Evolutionary conservation across 345 rosid genomes (phyloP).

Genomic region (Orychophragmus violaceus): DNA sequence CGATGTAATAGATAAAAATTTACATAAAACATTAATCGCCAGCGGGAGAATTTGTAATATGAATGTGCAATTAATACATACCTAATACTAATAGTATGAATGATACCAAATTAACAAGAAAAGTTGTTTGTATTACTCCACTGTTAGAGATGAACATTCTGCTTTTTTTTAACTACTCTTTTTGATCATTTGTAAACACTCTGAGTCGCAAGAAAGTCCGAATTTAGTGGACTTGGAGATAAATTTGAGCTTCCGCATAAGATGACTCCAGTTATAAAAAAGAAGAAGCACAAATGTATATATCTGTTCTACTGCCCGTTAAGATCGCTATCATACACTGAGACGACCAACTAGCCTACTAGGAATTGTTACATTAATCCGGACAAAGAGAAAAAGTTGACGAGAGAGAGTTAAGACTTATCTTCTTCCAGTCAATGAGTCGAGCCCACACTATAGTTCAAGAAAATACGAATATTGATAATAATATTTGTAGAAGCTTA

Average conservation of each 20-base stretch:
- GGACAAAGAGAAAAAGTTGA: conserved; percentile 22
- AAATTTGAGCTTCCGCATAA: no score
- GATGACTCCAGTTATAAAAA: no score
- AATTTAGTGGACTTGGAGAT: no score
- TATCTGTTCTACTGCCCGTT: neutral
- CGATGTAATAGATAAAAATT: neutral
- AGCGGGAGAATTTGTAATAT: neutral
- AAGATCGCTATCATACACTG: neutral
- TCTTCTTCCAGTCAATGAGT: conserved; percentile 7
- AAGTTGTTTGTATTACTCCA: no score
- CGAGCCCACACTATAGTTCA: conserved; percentile 3
- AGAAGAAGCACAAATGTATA: neutral
- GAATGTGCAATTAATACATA: neutral
- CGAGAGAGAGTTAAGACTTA: conserved; percentile 11
- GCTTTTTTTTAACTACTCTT: no score
- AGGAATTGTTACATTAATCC: conserved; percentile 20
- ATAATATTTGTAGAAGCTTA: neutral
- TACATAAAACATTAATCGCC: neutral
- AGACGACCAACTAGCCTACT: conserved; percentile 12
- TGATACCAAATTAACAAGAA: neutral
- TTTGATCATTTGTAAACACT: no score
- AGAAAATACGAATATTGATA: neutral
- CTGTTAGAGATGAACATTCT: no score
- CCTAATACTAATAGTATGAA: neutral
- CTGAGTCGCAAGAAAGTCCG: no score